phyloP scores from a whole-genome alignment of 306 rosid species.

The Phaseolus lunatus region DNA sequence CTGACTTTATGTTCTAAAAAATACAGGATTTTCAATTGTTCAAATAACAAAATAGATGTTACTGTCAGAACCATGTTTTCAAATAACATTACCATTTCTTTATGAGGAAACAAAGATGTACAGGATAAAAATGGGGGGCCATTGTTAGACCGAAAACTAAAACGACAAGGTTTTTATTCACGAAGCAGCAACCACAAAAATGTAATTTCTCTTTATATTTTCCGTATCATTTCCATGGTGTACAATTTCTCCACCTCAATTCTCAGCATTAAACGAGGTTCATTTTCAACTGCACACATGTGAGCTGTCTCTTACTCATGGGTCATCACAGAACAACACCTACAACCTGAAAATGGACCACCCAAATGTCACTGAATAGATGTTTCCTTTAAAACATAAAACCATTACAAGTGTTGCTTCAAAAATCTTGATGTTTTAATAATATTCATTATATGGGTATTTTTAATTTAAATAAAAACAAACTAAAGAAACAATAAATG shows the following conservation, averaged over 20 bases:
- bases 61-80: too few species aligned
- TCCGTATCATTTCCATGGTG: not conserved
- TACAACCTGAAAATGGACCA: slow-evolving; percentile 46
- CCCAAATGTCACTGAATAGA: slow-evolving; percentile 9
- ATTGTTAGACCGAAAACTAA: slow-evolving; percentile 9
- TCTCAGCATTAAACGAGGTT: slow-evolving; percentile 33
- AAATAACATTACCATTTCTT: slow-evolving; percentile 1
- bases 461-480: not conserved
- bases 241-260: slow-evolving; percentile 29
- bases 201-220: slow-evolving; percentile 17
- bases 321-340: slow-evolving; percentile 22
- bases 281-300: slow-evolving; percentile 23
- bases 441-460: not conserved
- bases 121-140: not conserved
- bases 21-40: not conserved
- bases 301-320: slow-evolving; percentile 37
- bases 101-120: slow-evolving; percentile 31
- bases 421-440: not conserved
- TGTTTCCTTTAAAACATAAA: slow-evolving; percentile 5
- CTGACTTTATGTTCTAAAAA: not conserved
- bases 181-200: slow-evolving; percentile 47
- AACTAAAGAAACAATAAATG: not conserved
- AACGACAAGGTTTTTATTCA: slow-evolving; percentile 19
- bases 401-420: slow-evolving; percentile 23
- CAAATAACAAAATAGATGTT: slow-evolving; percentile 14